Evolutionary conservation across 176 grass and related monocot genomes (phyloP), one percentile per base, ranked within the genome.

Genomic region (Poa annua): DNA sequence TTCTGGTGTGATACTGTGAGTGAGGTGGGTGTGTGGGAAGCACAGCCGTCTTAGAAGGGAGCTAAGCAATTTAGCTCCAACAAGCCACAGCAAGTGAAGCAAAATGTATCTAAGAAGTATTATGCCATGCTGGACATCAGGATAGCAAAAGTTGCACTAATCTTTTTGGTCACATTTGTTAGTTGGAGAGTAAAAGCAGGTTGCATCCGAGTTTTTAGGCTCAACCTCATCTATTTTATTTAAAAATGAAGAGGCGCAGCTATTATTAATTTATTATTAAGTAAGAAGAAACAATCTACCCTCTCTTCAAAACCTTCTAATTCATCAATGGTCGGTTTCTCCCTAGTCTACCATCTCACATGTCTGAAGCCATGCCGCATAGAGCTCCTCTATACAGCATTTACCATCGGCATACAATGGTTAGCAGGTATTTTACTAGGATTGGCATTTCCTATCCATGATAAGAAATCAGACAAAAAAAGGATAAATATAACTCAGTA

Each of bases 301-400:
- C 34, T 45, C 11, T 22, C 38, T 71, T 71, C n/a, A 71, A 24
- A 71, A 42, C 66, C 20, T n/a, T 44, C 66, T 44, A 39, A 12
- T 70, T 70, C 20, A 70, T 70, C 66, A 22, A 70, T 70, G 66
- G 66, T 70, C 5, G 41, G 44, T 70, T 39, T 41, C 20, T 44
- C 19, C 66, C 20, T 42, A 44, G 42, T 70, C 38, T 44, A 70
- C 20, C 66, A 70, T 70, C 66, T 12, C 10, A 21, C 13, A 22
- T 44, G 20, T 70, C 38, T 70, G 20, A 41, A 70, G 10, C 1
- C 20, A 70, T 44, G 38, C 36, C 9, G 9, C 66, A 70, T 41
- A 19, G 66, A 19, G 8, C 66, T 41, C 10, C 36, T 42, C 17
- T 57, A 22, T 57, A 42, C 66, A 69, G 36, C 17, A 69, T n/a